Evolutionary conservation across 2,329 filamentous ascomycete genomes (phyloP).

Genomic region (Botryotinia convoluta): DNA sequence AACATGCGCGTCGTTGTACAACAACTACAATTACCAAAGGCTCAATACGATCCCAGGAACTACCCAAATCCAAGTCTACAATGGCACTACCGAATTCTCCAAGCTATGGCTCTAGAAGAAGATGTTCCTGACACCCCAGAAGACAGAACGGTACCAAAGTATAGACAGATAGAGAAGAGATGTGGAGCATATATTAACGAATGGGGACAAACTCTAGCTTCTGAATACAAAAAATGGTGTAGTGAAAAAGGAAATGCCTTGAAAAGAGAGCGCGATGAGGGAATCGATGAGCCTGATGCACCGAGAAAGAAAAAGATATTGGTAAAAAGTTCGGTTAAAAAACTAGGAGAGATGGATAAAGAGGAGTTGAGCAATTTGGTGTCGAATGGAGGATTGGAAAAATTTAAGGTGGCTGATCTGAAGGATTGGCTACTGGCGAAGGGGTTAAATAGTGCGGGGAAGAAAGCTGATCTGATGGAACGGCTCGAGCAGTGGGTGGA

Average conservation of each 20-base stretch:
- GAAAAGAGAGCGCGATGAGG: constrained; percentile 8
- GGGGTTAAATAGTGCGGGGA: not conserved
- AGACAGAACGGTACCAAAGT: constrained; percentile 82
- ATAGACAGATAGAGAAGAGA: constrained; percentile 78
- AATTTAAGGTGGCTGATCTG: constrained; percentile 18
- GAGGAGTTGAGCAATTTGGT: constrained; percentile 14
- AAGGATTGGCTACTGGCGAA: constrained; percentile 14
- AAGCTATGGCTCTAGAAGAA: constrained; percentile 87
- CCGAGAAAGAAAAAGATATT: constrained; percentile 1
- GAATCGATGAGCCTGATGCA: not conserved
- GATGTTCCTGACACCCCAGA: constrained; percentile 69
- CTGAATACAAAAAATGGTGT: constrained; percentile 36
- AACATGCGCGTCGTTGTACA: constrained; percentile 80
- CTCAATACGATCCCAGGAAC: constrained; percentile 75
- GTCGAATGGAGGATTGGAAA: constrained; percentile 10
- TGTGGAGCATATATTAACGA: constrained; percentile 75
- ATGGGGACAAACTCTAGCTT: constrained; percentile 69
- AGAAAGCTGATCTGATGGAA: constrained; percentile 16
- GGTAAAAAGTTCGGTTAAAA: constrained; percentile 9
- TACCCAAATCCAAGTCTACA: constrained; percentile 92
- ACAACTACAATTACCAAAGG: constrained; percentile 75
- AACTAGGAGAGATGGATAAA: constrained; percentile 12
- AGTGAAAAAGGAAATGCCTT: not conserved
- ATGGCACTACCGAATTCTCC: constrained; percentile 95
- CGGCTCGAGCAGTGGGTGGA: constrained; percentile 16